A percentile compares a stretch with the other conserved stretches of the same genome.
Conservation (phyloP, 176 grass and related monocot genomes). For the Oryza brachyantha region DNA sequence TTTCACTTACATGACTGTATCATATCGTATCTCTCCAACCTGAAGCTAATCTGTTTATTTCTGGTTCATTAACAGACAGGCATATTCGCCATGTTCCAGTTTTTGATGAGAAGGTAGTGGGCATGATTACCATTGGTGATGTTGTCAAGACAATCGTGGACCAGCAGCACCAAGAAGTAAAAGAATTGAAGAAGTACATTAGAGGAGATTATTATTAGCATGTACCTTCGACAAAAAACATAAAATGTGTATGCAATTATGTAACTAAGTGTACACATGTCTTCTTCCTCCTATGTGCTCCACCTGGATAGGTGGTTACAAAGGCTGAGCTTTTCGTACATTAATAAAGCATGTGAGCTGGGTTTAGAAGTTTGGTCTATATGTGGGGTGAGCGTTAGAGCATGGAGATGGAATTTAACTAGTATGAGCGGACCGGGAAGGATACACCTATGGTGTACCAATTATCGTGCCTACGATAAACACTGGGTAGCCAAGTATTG, state of each 20-base stretch:
- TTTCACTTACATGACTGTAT: neutral
- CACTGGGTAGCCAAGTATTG: no score
- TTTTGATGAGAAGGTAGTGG: slow-evolving; percentile 76
- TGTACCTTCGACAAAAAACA: neutral
- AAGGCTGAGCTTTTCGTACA: no score
- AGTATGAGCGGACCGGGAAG: no score
- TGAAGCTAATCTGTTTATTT: neutral
- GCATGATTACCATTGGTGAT: slow-evolving; percentile 79
- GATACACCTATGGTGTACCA: no score
- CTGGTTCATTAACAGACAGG: slow-evolving; percentile 49
- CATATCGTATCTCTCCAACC: neutral
- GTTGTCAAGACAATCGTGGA: slow-evolving; percentile 76
- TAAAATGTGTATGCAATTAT: neutral
- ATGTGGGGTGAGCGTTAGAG: no score
- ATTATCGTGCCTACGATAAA: no score
- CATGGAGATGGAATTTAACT: no score
- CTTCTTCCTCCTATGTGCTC: neutral
- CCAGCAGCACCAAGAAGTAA: slow-evolving; percentile 82
- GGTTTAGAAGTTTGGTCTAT: no score
- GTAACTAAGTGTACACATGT: neutral
- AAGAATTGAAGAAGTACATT: slow-evolving; percentile 70
- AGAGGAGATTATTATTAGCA: slow-evolving; percentile 84
- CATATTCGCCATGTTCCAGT: slow-evolving; percentile 87
- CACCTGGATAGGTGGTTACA: no score
- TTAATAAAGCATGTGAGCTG: no score